A percentile compares a stretch with the other conserved stretches of the same genome.
Evolutionary conservation across 2,329 filamentous ascomycete genomes (phyloP).

Genomic region (Aspergillus fijiensis): DNA sequence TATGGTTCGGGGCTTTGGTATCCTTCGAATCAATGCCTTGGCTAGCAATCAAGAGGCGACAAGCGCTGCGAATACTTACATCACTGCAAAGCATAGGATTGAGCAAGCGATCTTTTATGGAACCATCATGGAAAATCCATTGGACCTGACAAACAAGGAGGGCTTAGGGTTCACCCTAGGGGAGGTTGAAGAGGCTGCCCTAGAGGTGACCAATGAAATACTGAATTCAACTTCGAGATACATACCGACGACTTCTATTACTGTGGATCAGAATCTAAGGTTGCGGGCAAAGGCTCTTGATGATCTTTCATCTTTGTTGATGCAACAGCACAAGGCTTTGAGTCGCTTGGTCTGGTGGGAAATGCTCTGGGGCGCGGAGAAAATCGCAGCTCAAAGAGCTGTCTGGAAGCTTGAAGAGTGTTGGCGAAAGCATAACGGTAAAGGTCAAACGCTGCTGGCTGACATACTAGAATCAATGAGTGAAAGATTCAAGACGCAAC

Average conservation of each 20-base stretch:
- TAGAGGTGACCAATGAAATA: constrained; percentile 78
- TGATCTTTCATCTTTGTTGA: constrained; percentile 71
- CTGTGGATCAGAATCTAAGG: constrained; percentile 77
- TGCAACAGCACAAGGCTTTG: constrained; percentile 61
- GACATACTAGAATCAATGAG: constrained; percentile 75
- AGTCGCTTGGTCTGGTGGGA: constrained; percentile 71
- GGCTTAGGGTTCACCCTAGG: constrained; percentile 65
- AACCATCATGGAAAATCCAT: constrained; percentile 74
- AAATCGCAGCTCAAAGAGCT: constrained; percentile 73
- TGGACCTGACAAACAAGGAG: constrained; percentile 73
- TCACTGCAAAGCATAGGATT: constrained; percentile 84
- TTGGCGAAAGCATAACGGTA: constrained; percentile 58
- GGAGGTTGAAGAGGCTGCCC: constrained; percentile 74
- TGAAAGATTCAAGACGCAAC: constrained; percentile 69
- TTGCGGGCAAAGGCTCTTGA: constrained; percentile 71
- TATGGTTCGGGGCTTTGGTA: constrained; percentile 58
- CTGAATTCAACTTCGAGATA: constrained; percentile 73
- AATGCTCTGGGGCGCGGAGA: constrained; percentile 86
- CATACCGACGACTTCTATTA: constrained; percentile 70
- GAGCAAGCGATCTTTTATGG: constrained; percentile 96
- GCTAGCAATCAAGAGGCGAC: constrained; percentile 24
- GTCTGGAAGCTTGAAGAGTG: constrained; percentile 81
- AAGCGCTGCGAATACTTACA: constrained; percentile 47
- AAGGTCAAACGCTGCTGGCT: constrained; percentile 64
- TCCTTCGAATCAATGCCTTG: constrained; percentile 55